Evolutionary conservation across 2,329 filamentous ascomycete species (phyloP).

Genomic region (Fusarium luffae): DNA sequence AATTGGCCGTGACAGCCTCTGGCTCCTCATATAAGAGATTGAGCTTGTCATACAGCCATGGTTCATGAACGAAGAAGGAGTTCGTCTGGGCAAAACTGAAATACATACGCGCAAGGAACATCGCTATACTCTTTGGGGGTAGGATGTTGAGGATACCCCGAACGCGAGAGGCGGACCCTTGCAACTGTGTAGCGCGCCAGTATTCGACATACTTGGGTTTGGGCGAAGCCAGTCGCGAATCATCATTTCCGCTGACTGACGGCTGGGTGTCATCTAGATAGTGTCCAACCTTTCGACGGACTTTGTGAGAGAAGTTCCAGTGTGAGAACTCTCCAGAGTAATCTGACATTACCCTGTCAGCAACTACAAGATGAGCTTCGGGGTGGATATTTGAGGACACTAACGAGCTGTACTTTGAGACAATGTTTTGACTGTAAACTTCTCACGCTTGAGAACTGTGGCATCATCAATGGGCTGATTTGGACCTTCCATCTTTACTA

Average conservation of each 20-base stretch:
- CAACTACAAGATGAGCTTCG: no score
- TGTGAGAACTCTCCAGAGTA: slow-evolving; percentile 1
- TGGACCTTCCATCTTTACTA: neutral
- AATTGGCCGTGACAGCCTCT: neutral
- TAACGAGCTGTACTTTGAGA: neutral
- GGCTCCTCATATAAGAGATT: neutral
- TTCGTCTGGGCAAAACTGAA: neutral
- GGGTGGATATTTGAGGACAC: neutral
- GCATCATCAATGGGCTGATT: neutral
- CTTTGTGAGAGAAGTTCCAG: neutral
- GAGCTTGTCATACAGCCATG: neutral
- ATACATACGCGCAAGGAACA: neutral
- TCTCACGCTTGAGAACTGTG: slow-evolving; percentile 2
- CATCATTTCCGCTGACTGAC: neutral
- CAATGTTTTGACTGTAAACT: neutral
- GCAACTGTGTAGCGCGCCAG: neutral
- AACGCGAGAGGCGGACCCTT: neutral
- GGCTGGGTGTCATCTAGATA: neutral
- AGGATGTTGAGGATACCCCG: neutral
- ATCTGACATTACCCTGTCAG: neutral
- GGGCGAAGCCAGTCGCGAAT: neutral
- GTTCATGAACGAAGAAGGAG: neutral
- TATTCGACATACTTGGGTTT: neutral
- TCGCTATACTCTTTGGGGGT: neutral
- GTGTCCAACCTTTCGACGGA: neutral